Conservation (phyloP, 2,329 filamentous ascomycete species). For the Verticillium longisporum region DNA sequence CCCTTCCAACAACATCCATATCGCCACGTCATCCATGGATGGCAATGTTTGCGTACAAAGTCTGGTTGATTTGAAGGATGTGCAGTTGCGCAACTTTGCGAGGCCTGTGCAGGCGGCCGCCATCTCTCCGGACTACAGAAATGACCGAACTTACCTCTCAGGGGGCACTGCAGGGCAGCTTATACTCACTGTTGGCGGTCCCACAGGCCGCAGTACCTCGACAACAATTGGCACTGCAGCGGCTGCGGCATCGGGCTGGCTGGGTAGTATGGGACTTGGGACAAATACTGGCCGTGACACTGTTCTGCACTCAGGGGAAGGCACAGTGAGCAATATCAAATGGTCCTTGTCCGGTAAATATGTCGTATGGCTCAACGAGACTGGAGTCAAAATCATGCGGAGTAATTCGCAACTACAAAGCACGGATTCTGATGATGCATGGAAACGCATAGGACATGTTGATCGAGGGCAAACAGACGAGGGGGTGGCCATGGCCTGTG, state of each 20-base stretch:
- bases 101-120: conserved; percentile 88
- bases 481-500: conserved; percentile 94
- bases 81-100: conserved; percentile 86
- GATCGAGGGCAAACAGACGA: conserved; percentile 78
- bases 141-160: conserved; percentile 81
- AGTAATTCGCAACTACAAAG: conserved; percentile 76
- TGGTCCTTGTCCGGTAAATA: conserved; percentile 93
- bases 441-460: conserved; percentile 91
- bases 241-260: conserved; percentile 81
- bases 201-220: conserved; percentile 74
- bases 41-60: conserved; percentile 92
- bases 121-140: conserved; percentile 91
- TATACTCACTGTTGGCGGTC: conserved; percentile 77
- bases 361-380: conserved; percentile 92
- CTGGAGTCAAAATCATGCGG: conserved; percentile 96
- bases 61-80: conserved; percentile 80
- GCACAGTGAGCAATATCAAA: conserved; percentile 82
- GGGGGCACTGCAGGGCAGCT: conserved; percentile 84
- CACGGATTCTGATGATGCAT: conserved; percentile 72
- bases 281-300: conserved; percentile 75
- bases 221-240: conserved; percentile 80
- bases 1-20: conserved; percentile 85
- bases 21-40: conserved; percentile 90
- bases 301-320: conserved; percentile 85
- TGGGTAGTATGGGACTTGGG: conserved; percentile 79